phyloP scores from a whole-genome alignment of 345 rosid species.

The Clausena lansium region DNA sequence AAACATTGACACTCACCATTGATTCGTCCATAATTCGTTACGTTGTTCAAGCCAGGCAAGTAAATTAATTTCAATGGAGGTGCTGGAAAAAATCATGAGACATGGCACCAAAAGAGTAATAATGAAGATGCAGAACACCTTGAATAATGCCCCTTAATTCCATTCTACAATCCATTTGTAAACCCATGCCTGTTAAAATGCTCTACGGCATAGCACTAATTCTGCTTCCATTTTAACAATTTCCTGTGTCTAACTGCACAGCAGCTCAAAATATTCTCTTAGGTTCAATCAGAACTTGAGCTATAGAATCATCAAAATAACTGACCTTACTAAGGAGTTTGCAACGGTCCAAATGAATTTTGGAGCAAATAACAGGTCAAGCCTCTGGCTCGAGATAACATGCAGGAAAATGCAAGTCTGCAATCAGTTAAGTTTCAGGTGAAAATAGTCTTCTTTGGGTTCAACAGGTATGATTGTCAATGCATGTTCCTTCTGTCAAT shows the following conservation, averaged over 20 bases:
- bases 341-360: background rate
- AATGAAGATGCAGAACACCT: background rate
- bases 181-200: background rate
- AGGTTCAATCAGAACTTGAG: background rate
- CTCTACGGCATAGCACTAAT: background rate
- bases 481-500: background rate
- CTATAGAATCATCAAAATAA: background rate
- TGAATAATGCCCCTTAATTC: too few relatives aligned
- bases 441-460: background rate
- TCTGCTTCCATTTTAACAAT: background rate
- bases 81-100: conserved; percentile 43
- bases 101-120: background rate
- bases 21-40: conserved; percentile 66
- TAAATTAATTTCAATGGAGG: conserved; percentile 90
- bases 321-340: background rate
- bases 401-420: background rate
- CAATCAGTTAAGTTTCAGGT: background rate
- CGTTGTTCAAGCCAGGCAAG: conserved; percentile 94
- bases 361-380: background rate
- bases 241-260: background rate
- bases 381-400: background rate
- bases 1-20: conserved; percentile 46
- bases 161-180: too few relatives aligned
- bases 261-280: background rate
- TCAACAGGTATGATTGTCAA: background rate